Evolutionary conservation across 805 yeast genomes (phyloP).

Genomic region (Candida vaughaniae): DNA sequence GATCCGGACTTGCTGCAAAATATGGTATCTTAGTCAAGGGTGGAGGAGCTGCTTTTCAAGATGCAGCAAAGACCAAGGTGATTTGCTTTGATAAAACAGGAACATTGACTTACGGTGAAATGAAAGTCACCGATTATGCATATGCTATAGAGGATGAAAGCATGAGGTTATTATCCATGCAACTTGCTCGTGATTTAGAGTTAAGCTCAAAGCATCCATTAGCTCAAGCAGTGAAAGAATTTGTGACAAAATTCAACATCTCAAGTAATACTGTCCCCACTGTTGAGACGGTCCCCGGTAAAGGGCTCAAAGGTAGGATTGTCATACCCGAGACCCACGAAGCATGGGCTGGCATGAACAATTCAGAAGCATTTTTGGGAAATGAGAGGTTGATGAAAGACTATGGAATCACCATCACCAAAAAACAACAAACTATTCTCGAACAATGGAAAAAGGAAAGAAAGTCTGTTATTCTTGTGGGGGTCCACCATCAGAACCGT

Average conservation of each 20-base stretch:
- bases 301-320: conserved; percentile 53
- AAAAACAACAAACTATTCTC: conserved; percentile 33
- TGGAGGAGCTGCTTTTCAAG: conserved; percentile 82
- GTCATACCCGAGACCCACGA: conserved; percentile 15
- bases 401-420: conserved; percentile 33
- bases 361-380: conserved; percentile 49
- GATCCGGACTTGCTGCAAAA: conserved; percentile 76
- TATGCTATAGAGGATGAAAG: conserved; percentile 18
- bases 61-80: conserved; percentile 61
- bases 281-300: conserved; percentile 57
- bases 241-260: conserved; percentile 16
- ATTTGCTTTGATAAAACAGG: conserved; percentile 82
- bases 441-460: conserved; percentile 60
- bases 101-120: conserved; percentile 67
- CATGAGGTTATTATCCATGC: conserved; percentile 30
- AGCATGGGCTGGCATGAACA: conserved; percentile 32
- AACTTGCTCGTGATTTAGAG: conserved; percentile 59
- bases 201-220: conserved; percentile 67
- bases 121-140: conserved; percentile 52
- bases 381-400: conserved; percentile 60
- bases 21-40: conserved; percentile 75
- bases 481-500: conserved; percentile 30
- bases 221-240: conserved; percentile 52
- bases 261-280: conserved; percentile 41
- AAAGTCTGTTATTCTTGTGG: conserved; percentile 62